Base-by-base conservation (phyloP, 495 filamentous ascomycete species). In the Aspergillus haitiensis region DNA sequence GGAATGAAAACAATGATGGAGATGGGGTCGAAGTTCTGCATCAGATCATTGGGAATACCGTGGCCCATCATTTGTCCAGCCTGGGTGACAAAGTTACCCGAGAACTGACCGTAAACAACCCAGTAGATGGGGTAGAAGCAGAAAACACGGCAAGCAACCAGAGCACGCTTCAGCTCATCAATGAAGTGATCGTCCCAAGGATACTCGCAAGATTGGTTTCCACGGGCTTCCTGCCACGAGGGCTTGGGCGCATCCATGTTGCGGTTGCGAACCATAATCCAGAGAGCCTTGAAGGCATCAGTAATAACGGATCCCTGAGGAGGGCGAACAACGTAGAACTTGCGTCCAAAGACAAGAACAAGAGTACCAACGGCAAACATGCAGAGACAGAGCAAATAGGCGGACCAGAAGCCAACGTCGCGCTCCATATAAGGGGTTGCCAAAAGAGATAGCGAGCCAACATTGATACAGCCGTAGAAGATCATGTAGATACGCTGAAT, bases 401-500 rank as follows among this genome's bases (percentile, higher is more conserved):
- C 86, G 5, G 80, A 80, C 86, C 86, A 93, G 81, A 88, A 91
- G 47, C 84, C 88, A 32, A 86, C 77, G 64, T 86, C 79, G 57
- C 78, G 66, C 70, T 91, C 88, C 75, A 88, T 81, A 65, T 85
- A 86, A 1, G 84, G 80, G 8, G 85, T 88, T 4, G 83, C 84
- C 54, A 85, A 78, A 60, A 83, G 79, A 60, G 81, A 87, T 63
- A 84, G 84, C 52, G 80, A 82, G 12, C 90, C 90, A 56, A 95
- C 63, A 76, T 96, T 93, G 78, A 93, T 89, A 63, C 86, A 85
- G 46, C 82, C 72, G 68, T 92, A 92, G 71, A 89, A 89, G 55
- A 86, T 81, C 81, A 87, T 85, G 77, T 88, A 88, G 56, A 93
- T 86, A 46, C 85, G 81, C 73, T 90, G 87, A 58, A 89, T 82